Percentiles rank a stretch among this genome's conserved stretches.
Evolutionary conservation across 306 rosid species (phyloP).

Genomic region (Castanospermum australe): DNA sequence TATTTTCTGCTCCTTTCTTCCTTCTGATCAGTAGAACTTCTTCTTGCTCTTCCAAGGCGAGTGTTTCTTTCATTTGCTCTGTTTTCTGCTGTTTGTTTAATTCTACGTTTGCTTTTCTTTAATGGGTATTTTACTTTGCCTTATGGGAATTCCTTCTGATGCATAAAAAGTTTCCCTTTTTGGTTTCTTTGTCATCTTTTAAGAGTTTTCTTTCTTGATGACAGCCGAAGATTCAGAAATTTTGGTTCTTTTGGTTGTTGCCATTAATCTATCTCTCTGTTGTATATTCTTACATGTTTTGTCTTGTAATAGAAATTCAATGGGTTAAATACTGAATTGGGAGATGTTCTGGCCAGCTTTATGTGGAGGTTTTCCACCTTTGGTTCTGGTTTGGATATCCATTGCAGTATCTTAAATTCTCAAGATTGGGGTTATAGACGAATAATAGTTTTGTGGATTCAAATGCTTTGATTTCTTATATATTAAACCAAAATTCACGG

Average conservation of each 20-base stretch:
- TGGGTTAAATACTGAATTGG: constrained; percentile 14
- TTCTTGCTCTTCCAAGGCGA: constrained; percentile 40
- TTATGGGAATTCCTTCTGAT: constrained; percentile 15
- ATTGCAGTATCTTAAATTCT: background rate
- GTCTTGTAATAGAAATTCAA: background rate
- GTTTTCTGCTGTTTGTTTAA: constrained; percentile 4
- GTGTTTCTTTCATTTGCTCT: constrained; percentile 15
- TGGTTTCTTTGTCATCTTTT: background rate
- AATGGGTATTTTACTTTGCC: constrained; percentile 1
- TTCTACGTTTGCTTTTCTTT: background rate
- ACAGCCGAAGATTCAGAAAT: background rate
- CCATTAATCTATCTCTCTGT: background rate
- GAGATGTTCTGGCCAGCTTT: constrained; percentile 8
- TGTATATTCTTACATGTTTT: background rate
- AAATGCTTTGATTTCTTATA: background rate
- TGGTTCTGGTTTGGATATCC: background rate
- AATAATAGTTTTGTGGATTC: background rate
- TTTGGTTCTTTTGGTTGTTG: background rate
- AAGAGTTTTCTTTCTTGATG: background rate
- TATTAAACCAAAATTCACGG: background rate
- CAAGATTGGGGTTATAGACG: background rate
- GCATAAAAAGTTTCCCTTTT: background rate
- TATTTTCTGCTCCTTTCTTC: constrained; percentile 15
- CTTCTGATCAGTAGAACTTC: constrained; percentile 34
- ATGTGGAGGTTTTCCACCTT: background rate